These are phyloP conservation scores for Polyporus tsugae DNA, from an alignment of 1,284 basidiomycete species.

Conservation along the genomic window DNA sequence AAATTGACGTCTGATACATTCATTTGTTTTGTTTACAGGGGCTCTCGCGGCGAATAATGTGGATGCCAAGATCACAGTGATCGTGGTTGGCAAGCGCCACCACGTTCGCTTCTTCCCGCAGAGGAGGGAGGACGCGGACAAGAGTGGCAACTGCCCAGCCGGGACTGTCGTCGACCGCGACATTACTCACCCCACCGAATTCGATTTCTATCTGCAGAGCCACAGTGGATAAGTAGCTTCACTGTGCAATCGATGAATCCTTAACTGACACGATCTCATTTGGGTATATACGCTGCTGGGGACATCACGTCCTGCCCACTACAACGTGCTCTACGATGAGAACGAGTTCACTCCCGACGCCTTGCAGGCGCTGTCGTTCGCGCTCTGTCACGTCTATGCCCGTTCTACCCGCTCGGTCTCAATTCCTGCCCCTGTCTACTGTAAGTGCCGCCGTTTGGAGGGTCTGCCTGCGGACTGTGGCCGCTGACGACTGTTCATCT, in stretches of 20 bases:
- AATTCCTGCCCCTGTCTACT: constrained; percentile 85
- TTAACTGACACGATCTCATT: constrained; percentile 27
- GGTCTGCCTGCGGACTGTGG: background rate
- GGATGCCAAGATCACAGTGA: constrained; percentile 71
- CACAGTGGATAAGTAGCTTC: constrained; percentile 62
- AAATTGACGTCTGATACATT: constrained; percentile 3
- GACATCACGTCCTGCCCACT: constrained; percentile 66
- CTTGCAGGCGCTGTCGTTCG: constrained; percentile 76
- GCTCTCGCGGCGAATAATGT: constrained; percentile 34
- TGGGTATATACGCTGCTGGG: constrained; percentile 51
- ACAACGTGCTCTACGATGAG: constrained; percentile 69
- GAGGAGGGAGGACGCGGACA: constrained; percentile 58
- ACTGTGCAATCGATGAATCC: background rate
- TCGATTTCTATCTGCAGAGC: constrained; percentile 83
- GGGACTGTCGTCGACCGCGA: constrained; percentile 80
- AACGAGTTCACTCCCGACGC: constrained; percentile 68
- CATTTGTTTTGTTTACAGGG: constrained; percentile 45
- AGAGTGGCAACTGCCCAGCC: constrained; percentile 76
- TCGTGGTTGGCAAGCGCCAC: constrained; percentile 81
- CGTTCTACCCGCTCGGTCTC: constrained; percentile 85
- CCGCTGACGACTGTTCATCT: constrained; percentile 12
- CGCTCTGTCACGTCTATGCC: constrained; percentile 84
- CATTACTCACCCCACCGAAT: constrained; percentile 76
- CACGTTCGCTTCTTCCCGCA: constrained; percentile 81
- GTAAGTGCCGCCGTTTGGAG: constrained; percentile 51